These are phyloP conservation scores for Trichoderma guizhouense DNA, from an alignment of 2,329 filamentous ascomycete species.

Conservation along the genomic window DNA sequence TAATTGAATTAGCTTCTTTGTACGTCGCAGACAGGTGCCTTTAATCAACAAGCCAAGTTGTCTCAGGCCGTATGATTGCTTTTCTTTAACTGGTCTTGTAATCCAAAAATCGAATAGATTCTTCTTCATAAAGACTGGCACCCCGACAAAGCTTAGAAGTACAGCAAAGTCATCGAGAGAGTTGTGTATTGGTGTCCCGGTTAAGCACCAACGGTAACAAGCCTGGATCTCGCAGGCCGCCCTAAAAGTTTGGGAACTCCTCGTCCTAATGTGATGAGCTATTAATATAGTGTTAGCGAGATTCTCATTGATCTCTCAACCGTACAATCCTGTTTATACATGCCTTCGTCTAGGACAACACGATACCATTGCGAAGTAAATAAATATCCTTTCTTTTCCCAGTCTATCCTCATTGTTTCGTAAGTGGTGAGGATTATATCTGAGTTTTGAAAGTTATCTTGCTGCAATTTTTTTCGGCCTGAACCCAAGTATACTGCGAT, in stretches of 20 bases:
- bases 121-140: constrained; percentile 20
- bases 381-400: not conserved
- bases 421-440: constrained; percentile 34
- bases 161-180: constrained; percentile 38
- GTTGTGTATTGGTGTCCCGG: constrained; percentile 42
- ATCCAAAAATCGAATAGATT: not conserved
- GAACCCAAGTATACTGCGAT: not conserved
- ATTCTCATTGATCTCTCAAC: not conserved
- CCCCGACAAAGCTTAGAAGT: constrained; percentile 33
- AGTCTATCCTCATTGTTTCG: constrained; percentile 32
- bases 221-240: constrained; percentile 26
- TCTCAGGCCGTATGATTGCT: not conserved
- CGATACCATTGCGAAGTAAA: constrained; percentile 29
- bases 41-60: not conserved
- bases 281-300: not conserved
- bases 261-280: constrained; percentile 39
- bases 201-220: constrained; percentile 37
- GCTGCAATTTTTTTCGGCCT: too few species aligned
- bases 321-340: not conserved
- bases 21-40: not conserved
- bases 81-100: not conserved
- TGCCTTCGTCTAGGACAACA: constrained; percentile 41
- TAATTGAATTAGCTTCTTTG: not conserved
- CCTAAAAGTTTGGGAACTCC: constrained; percentile 29
- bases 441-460: too few species aligned